Percentiles rank a stretch among this genome's conserved stretches.
Conservation (phyloP, 805 yeast species). For the Candida silvicultrix region DNA sequence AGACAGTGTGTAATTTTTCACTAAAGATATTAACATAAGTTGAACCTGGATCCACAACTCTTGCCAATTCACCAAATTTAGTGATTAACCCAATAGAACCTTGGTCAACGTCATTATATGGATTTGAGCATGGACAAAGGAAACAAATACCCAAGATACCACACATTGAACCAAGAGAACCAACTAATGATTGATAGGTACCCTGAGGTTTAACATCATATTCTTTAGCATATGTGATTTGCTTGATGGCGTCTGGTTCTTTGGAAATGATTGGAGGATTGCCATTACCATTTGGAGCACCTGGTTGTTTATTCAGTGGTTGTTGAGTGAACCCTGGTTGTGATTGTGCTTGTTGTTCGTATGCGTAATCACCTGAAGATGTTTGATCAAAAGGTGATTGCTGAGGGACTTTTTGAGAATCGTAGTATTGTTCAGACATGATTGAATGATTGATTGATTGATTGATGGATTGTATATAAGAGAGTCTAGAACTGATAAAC, state of each 20-base stretch:
- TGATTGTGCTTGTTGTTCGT: not conserved
- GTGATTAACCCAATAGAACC: conserved; percentile 68
- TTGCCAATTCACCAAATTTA: conserved; percentile 57
- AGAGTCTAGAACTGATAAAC: no score
- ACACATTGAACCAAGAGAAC: conserved; percentile 32
- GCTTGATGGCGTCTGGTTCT: conserved; percentile 5
- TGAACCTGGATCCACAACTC: conserved; percentile 66
- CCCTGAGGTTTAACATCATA: conserved; percentile 35
- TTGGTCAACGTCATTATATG: conserved; percentile 53
- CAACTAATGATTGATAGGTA: conserved; percentile 34
- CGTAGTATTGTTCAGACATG: not conserved
- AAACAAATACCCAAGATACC: conserved; percentile 28
- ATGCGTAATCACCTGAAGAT: not conserved
- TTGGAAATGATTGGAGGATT: not conserved
- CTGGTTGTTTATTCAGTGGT: not conserved
- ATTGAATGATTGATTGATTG: not conserved
- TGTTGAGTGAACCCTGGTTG: no score
- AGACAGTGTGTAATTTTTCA: conserved; percentile 45
- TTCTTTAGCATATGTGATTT: conserved; percentile 28
- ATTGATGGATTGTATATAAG: no score
- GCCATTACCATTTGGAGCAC: not conserved
- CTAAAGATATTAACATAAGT: conserved; percentile 59
- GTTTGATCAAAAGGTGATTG: not conserved
- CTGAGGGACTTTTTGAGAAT: not conserved
- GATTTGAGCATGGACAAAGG: conserved; percentile 45